Percentiles rank a stretch among this genome's conserved stretches.
Evolutionary conservation across 2,329 filamentous ascomycete genomes (phyloP).

Genomic region (Shiraia sp.): DNA sequence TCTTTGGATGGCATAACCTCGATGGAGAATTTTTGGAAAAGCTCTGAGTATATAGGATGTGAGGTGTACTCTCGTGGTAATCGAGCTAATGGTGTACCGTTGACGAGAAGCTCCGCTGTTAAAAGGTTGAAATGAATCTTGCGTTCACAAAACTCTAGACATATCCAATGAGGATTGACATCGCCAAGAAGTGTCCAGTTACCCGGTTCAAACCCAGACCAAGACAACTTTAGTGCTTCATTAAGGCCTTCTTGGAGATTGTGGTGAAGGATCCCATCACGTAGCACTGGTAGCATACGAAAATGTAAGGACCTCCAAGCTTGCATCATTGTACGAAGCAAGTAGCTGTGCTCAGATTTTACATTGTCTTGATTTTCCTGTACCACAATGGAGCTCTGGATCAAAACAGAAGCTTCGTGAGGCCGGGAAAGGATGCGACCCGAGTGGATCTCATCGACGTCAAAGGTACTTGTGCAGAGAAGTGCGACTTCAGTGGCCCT

Average conservation of each 20-base stretch:
- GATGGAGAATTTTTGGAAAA: slow-evolving; percentile 50
- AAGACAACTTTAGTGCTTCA: slow-evolving; percentile 5
- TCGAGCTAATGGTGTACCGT: slow-evolving; percentile 53
- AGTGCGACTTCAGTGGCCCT: slow-evolving; percentile 47
- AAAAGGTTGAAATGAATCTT: slow-evolving; percentile 53
- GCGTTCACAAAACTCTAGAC: slow-evolving; percentile 8
- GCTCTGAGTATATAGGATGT: slow-evolving; percentile 44
- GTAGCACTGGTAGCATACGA: slow-evolving; percentile 1
- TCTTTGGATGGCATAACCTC: slow-evolving; percentile 49
- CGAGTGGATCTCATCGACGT: slow-evolving; percentile 44
- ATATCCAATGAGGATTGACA: slow-evolving; percentile 28
- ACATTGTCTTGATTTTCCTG: slow-evolving; percentile 10
- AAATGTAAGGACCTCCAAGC: slow-evolving; percentile 12
- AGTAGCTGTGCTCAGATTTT: slow-evolving; percentile 4
- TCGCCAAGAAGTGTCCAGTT: slow-evolving; percentile 2
- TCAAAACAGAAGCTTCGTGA: slow-evolving; percentile 6
- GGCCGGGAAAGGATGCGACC: slow-evolving; percentile 24
- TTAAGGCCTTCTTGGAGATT: slow-evolving; percentile 3
- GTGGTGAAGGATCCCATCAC: background rate
- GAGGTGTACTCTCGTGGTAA: slow-evolving; percentile 52
- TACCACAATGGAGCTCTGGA: slow-evolving; percentile 19
- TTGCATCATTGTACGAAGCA: slow-evolving; percentile 12
- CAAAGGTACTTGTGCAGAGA: slow-evolving; percentile 50
- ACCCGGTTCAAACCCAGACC: slow-evolving; percentile 5
- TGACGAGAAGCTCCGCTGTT: slow-evolving; percentile 55